A percentile compares a stretch with the other conserved stretches of the same genome.
phyloP scores from a whole-genome alignment of 2,329 filamentous ascomycete genomes.

The Macrophomina tecta region DNA sequence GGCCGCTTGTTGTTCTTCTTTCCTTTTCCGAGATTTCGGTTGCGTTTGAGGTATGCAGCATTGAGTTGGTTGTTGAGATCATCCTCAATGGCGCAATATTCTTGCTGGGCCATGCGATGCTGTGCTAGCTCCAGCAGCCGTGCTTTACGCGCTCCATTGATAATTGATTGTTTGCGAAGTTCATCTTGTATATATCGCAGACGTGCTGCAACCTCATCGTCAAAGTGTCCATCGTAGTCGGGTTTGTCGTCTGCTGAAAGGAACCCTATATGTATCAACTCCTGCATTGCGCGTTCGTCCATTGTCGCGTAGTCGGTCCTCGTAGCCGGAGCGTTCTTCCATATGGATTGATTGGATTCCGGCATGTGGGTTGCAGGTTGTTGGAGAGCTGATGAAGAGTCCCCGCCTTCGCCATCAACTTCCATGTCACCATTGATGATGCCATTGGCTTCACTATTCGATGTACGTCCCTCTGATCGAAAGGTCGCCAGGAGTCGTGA shows the following conservation, averaged over 20 bases:
- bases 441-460: constrained; percentile 59
- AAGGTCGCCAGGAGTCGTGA: constrained; percentile 80
- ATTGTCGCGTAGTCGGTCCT: constrained; percentile 85
- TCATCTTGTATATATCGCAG: constrained; percentile 83
- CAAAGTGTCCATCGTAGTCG: constrained; percentile 87
- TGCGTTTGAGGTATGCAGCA: constrained; percentile 93
- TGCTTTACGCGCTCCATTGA: constrained; percentile 90
- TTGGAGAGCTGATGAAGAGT: constrained; percentile 45
- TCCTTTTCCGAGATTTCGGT: constrained; percentile 89
- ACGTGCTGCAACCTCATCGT: constrained; percentile 92
- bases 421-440: constrained; percentile 56
- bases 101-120: constrained; percentile 93
- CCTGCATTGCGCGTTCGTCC: constrained; percentile 89
- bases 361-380: constrained; percentile 80
- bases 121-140: constrained; percentile 85
- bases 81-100: constrained; percentile 95
- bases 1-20: constrained; percentile 83
- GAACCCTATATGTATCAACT: constrained; percentile 89
- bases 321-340: constrained; percentile 76
- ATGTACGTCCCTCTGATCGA: constrained; percentile 73
- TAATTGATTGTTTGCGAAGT: constrained; percentile 80
- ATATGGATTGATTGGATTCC: constrained; percentile 75
- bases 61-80: constrained; percentile 96
- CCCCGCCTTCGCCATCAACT: constrained; percentile 52
- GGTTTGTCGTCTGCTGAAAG: constrained; percentile 75